Conservation (phyloP, 495 filamentous ascomycete species). For the Podospora sp. region DNA sequence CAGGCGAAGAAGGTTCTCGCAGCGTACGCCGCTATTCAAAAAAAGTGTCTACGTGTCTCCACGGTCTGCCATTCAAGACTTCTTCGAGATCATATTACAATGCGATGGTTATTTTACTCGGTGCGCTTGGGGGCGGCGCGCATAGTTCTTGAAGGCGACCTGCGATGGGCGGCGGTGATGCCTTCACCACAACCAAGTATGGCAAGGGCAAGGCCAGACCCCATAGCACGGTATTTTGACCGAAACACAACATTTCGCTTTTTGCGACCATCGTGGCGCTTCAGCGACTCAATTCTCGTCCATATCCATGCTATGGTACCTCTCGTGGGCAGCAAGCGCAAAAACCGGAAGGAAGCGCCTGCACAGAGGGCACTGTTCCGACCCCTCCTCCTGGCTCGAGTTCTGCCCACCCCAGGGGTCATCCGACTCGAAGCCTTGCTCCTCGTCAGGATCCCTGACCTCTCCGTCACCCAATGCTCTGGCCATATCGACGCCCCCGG, state of each 20-base stretch:
- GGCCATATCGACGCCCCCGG: neutral
- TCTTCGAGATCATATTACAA: no score
- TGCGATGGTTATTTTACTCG: no score
- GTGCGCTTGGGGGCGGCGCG: no score
- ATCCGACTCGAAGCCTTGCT: neutral
- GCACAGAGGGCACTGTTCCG: conserved; percentile 58
- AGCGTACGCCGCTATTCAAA: no score
- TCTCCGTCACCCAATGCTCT: neutral
- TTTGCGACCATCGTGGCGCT: neutral
- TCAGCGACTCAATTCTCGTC: neutral
- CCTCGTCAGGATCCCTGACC: neutral
- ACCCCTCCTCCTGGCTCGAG: conserved; percentile 9
- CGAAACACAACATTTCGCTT: neutral
- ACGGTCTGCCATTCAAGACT: no score
- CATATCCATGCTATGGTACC: conserved; percentile 61
- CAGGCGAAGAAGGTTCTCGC: no score
- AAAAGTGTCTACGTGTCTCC: no score
- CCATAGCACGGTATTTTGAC: neutral
- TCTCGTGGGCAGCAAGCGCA: conserved; percentile 70
- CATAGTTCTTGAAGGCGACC: no score
- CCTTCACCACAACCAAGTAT: no score
- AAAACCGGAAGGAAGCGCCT: conserved; percentile 69
- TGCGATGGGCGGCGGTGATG: no score
- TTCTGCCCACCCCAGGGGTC: conserved; percentile 29
- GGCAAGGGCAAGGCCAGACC: no score